Evolutionary conservation across 495 filamentous ascomycete species (phyloP).

Genomic region (Stereocaulon alpinum): DNA sequence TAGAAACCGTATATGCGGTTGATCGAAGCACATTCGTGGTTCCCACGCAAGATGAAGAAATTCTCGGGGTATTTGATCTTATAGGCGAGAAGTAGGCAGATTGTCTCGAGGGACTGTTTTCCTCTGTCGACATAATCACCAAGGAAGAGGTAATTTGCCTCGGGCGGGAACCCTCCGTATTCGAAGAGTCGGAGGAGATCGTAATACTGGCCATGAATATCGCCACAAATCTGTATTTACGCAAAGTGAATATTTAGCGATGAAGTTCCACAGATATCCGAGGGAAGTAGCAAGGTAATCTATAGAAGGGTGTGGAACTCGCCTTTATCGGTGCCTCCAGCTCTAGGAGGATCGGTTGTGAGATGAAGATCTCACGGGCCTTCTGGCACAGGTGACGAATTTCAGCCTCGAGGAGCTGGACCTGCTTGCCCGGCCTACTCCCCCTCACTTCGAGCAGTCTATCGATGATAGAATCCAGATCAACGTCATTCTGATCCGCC

Average conservation of each 20-base stretch:
- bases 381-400: conserved; percentile 98
- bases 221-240: conserved; percentile 82
- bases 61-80: conserved; percentile 99
- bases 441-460: conserved; percentile 94
- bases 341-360: conserved; percentile 94
- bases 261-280: not conserved
- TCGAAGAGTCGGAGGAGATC: conserved; percentile 95
- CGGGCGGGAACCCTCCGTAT: conserved; percentile 96
- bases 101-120: conserved; percentile 98
- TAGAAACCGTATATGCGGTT: conserved; percentile 99
- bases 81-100: conserved; percentile 95
- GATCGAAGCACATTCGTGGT: conserved; percentile 99
- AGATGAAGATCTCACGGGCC: conserved; percentile 98
- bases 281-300: not conserved
- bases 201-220: conserved; percentile 99
- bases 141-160: conserved; percentile 99
- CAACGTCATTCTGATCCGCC: conserved; percentile 95
- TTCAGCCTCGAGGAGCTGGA: conserved; percentile 91
- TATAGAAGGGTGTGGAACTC: conserved; percentile 26
- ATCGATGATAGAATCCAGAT: conserved; percentile 99
- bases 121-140: conserved; percentile 98
- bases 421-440: conserved; percentile 95
- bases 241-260: not conserved
- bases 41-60: conserved; percentile 97
- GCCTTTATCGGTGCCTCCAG: conserved; percentile 99